phyloP scores from a whole-genome alignment of 2,329 filamentous ascomycete species.

The Fusarium sp. region DNA sequence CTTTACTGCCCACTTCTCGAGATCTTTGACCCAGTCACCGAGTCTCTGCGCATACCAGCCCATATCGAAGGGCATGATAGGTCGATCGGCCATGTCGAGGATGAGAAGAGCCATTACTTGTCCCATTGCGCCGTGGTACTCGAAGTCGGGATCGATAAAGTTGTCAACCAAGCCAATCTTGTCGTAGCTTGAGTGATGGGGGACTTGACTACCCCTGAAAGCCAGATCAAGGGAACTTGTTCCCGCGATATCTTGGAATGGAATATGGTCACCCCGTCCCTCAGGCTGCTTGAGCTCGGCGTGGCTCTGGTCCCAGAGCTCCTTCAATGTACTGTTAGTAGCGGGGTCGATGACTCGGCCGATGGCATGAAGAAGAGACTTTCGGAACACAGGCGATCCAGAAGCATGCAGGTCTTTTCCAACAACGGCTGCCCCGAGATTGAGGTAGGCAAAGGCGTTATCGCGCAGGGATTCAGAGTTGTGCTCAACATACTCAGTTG shows the following conservation, averaged over 20 bases:
- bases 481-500: constrained; percentile 93
- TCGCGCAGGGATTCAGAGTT: constrained; percentile 78
- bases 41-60: constrained; percentile 77
- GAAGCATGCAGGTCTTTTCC: constrained; percentile 81
- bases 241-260: constrained; percentile 92
- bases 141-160: constrained; percentile 84
- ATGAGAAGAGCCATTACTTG: constrained; percentile 86
- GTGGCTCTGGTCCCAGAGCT: constrained; percentile 78
- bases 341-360: constrained; percentile 79
- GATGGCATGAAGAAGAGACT: constrained; percentile 78
- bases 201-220: constrained; percentile 76
- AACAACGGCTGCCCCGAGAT: constrained; percentile 85
- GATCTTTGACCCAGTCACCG: constrained; percentile 71
- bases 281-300: constrained; percentile 76
- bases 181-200: constrained; percentile 89
- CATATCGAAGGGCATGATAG: constrained; percentile 86
- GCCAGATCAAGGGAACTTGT: constrained; percentile 88
- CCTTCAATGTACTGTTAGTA: constrained; percentile 77
- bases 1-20: constrained; percentile 69
- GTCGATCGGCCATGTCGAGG: constrained; percentile 84
- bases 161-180: constrained; percentile 87
- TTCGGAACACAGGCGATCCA: constrained; percentile 84
- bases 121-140: constrained; percentile 82
- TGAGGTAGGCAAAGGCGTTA: constrained; percentile 88
- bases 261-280: constrained; percentile 83